Base-by-base conservation (phyloP, 2,329 filamentous ascomycete species). In the Hypoxylon sp. region DNA sequence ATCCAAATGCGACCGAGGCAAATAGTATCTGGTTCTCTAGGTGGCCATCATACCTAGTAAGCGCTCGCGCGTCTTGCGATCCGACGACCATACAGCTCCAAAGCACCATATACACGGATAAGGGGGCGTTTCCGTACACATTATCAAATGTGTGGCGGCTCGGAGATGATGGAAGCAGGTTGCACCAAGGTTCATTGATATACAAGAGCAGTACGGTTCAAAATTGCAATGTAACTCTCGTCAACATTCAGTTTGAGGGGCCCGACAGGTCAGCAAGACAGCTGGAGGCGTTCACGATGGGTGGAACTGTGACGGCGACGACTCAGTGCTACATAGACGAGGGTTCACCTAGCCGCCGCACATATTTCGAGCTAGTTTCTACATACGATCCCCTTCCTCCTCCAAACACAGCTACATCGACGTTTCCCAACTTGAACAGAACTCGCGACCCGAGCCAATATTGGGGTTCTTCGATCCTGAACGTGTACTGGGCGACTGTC, bases 41-140 rank as follows among this genome's bases (percentile, higher is more conserved):
- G 25, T 65, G 65, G 68, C 65, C 65, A n/a, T 56, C 57, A 3
- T 68, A 65, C 36, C 19, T 70, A 11, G 57, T 60, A 7, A 61
- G 61, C n/a, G 56, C 65, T 21, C 50, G 45, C 6, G 60, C 65
- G 2, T 50, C 56, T 13, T 67, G 60, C 21, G 49, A 63, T 5
- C 17, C 65, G 3, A 46, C 57, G 1, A 63, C 28, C 13, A 60
- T 67, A 45, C 60, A 48, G 19, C 38, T 67, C 6, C 60, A 52
- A 46, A 63, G 56, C 38, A 63, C 46, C 13, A 34, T 67, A 14
- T 64, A 67, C 41, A 64, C 65, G 21, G 28, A 64, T 19, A 67
- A 60, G 23, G 46, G 41, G 36, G 60, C 60, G 10, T 63, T 67
- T 14, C 56, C 65, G 32, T 63, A 67, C 34, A 63, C 60, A 1